phyloP scores from a whole-genome alignment of 176 grass and related monocot species.

The Raddia guianensis region DNA sequence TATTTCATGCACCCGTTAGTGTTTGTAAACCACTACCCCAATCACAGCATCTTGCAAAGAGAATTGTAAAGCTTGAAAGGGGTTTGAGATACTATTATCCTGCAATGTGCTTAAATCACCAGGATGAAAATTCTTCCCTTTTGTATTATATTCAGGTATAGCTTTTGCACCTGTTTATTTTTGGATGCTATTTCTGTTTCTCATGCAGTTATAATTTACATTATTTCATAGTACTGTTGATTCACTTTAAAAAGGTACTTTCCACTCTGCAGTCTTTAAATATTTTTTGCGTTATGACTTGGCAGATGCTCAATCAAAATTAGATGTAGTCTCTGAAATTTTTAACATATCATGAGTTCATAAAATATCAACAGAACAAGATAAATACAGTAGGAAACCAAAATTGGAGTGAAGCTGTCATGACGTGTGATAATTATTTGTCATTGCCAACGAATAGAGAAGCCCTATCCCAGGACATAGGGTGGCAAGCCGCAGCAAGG shows the following conservation, averaged over 20 bases:
- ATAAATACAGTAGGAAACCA: neutral
- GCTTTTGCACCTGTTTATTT: slow-evolving; percentile 24
- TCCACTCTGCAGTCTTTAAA: neutral
- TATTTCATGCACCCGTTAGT: slow-evolving; percentile 59
- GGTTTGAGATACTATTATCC: slow-evolving; percentile 77
- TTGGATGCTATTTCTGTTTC: slow-evolving; percentile 3
- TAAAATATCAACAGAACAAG: slow-evolving; percentile 12
- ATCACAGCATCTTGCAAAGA: slow-evolving; percentile 83
- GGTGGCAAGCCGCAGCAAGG: no score
- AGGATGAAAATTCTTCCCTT: slow-evolving; percentile 90
- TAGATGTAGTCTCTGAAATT: slow-evolving; percentile 13
- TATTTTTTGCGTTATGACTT: neutral
- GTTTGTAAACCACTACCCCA: slow-evolving; percentile 70
- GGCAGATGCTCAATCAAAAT: slow-evolving; percentile 13
- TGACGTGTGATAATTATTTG: no score
- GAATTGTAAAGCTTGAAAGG: slow-evolving; percentile 92
- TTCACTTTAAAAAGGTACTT: no score
- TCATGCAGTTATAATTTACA: slow-evolving; percentile 4
- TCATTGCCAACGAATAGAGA: no score
- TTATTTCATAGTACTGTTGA: neutral
- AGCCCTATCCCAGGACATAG: no score
- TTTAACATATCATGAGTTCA: slow-evolving; percentile 1
- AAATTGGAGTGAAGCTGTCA: neutral
- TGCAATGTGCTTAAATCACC: slow-evolving; percentile 64
- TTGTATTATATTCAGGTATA: slow-evolving; percentile 90